These are phyloP conservation scores for Kwoniella sp. DNA, from an alignment of 768 basidiomycete species.

Conservation along the genomic window DNA sequence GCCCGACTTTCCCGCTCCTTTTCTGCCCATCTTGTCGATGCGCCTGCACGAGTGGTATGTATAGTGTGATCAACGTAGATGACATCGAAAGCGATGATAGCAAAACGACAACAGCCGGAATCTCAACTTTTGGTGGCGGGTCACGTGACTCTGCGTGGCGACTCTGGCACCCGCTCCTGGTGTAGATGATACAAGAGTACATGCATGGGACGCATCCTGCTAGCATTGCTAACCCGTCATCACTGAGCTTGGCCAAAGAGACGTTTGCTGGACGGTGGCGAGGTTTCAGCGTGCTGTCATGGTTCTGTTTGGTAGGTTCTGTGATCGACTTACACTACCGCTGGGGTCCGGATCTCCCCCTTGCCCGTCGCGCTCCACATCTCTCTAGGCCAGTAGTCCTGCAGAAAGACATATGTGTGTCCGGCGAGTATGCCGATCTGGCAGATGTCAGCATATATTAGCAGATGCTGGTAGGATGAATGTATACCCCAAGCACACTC, in stretches of 20 bases:
- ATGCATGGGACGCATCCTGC: background rate
- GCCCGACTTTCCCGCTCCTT: conserved; percentile 6
- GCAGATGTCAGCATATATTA: background rate
- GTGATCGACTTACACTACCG: conserved; percentile 31
- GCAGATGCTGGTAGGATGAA: background rate
- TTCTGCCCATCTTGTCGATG: conserved; percentile 14
- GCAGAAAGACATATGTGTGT: conserved; percentile 47
- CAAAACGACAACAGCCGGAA: background rate
- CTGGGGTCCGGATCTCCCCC: conserved; percentile 34
- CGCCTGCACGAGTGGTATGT: background rate
- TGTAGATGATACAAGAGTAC: background rate
- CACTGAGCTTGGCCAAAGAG: conserved; percentile 13
- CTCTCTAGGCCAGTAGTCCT: conserved; percentile 49
- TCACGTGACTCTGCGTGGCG: conserved; percentile 11
- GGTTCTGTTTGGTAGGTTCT: no score
- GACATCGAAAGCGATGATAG: background rate
- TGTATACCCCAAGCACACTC: conserved; percentile 2
- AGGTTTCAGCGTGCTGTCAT: no score
- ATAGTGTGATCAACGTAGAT: background rate
- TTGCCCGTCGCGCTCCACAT: conserved; percentile 46
- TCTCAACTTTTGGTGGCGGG: conserved; percentile 17
- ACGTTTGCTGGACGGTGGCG: conserved; percentile 1
- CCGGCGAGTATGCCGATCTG: conserved; percentile 48
- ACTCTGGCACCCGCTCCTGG: background rate
- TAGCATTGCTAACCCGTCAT: no score